Evolutionary conservation across 805 yeast species (phyloP).

Genomic region (Cyberlindnera japonica): DNA sequence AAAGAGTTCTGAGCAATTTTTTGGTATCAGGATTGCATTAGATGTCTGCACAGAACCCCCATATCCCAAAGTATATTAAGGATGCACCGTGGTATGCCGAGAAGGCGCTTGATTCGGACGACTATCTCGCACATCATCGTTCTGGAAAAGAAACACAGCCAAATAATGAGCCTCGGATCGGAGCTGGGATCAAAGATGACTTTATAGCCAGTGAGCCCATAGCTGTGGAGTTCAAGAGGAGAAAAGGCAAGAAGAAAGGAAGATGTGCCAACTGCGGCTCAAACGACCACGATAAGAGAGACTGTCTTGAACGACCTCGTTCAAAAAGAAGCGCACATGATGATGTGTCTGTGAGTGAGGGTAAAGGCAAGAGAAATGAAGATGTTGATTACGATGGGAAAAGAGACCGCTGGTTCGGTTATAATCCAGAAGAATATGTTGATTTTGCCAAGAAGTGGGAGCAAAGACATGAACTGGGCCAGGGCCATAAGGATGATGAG

Average conservation of each 20-base stretch:
- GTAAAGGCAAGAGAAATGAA: conserved; percentile 21
- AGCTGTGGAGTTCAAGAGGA: conserved; percentile 1
- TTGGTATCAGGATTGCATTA: background rate
- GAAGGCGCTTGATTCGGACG: conserved; percentile 27
- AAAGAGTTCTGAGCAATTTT: too few species aligned
- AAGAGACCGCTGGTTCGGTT: conserved; percentile 55
- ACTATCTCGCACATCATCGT: conserved; percentile 58
- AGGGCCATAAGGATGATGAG: conserved; percentile 10
- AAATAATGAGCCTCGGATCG: conserved; percentile 48
- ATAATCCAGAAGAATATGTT: conserved; percentile 59
- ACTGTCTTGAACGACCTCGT: conserved; percentile 57
- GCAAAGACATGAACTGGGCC: conserved; percentile 11
- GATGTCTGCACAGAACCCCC: conserved; percentile 27
- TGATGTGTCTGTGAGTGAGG: conserved; percentile 5
- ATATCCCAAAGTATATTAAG: conserved; percentile 39
- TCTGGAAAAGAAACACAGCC: conserved; percentile 27
- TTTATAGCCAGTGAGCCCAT: conserved; percentile 22
- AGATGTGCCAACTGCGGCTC: conserved; percentile 60
- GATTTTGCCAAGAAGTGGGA: conserved; percentile 34
- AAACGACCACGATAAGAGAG: conserved; percentile 42
- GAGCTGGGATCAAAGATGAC: conserved; percentile 54
- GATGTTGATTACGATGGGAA: conserved; percentile 29
- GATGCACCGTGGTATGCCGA: conserved; percentile 39
- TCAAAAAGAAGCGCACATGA: conserved; percentile 32
- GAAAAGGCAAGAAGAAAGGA: conserved; percentile 29